phyloP scores from a whole-genome alignment of 805 yeast genomes.

The Kluyveromyces nonfermentans region DNA sequence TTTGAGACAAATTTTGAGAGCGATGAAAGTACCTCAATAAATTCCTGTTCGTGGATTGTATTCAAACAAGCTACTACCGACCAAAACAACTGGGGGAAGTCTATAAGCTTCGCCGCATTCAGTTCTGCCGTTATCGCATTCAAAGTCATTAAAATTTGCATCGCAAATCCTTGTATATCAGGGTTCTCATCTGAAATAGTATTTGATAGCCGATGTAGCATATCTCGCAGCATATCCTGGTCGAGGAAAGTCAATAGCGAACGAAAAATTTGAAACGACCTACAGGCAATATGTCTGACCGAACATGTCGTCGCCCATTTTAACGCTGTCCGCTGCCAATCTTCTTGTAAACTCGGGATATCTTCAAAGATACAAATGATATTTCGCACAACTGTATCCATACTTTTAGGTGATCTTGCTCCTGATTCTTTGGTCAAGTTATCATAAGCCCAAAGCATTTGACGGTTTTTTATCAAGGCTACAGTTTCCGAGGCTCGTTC shows the following conservation, averaged over 20 bases:
- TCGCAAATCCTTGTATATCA: slow-evolving; percentile 92
- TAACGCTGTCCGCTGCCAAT: slow-evolving; percentile 79
- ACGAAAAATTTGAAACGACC: slow-evolving; percentile 89
- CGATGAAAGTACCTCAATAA: slow-evolving; percentile 76
- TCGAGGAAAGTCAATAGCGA: slow-evolving; percentile 75
- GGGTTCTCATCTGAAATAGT: slow-evolving; percentile 83
- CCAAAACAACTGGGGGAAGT: slow-evolving; percentile 94
- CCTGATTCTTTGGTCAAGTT: slow-evolving; percentile 72
- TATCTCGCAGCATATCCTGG: slow-evolving; percentile 81
- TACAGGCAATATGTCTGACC: slow-evolving; percentile 91
- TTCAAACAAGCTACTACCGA: slow-evolving; percentile 83
- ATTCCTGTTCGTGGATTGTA: slow-evolving; percentile 88
- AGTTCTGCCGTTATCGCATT: slow-evolving; percentile 86
- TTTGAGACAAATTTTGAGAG: slow-evolving; percentile 76
- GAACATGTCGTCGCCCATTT: slow-evolving; percentile 97
- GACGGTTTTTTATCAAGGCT: slow-evolving; percentile 43
- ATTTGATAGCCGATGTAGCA: slow-evolving; percentile 86
- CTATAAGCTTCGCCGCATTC: slow-evolving; percentile 65
- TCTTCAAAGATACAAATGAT: slow-evolving; percentile 49
- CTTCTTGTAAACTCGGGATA: slow-evolving; percentile 49
- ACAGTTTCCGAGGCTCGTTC: slow-evolving; percentile 50
- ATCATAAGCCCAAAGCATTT: slow-evolving; percentile 71
- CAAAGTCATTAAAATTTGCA: slow-evolving; percentile 94
- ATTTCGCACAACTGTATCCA: slow-evolving; percentile 66
- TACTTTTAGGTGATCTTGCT: slow-evolving; percentile 74